Conservation (phyloP, 2,329 filamentous ascomycete genomes). For the Ascosphaera apis region DNA sequence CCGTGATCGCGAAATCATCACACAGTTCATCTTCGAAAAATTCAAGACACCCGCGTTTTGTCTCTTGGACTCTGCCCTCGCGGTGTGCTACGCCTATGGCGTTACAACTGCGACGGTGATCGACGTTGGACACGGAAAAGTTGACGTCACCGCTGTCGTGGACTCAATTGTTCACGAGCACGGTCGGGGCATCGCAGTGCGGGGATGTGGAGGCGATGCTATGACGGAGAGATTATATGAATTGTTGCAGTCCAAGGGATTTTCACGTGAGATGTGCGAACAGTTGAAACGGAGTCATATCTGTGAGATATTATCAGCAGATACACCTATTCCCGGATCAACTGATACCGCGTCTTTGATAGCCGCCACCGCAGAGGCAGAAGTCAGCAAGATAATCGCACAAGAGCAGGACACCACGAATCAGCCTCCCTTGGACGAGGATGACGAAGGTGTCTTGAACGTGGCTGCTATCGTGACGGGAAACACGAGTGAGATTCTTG, state of each 20-base stretch:
- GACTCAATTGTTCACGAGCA: conserved; percentile 57
- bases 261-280: conserved; percentile 39
- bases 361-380: conserved; percentile 32
- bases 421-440: conserved; percentile 22
- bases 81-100: conserved; percentile 61
- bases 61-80: conserved; percentile 70
- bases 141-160: conserved; percentile 73
- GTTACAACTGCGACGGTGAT: conserved; percentile 62
- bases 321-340: conserved; percentile 29
- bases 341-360: conserved; percentile 19
- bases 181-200: conserved; percentile 35
- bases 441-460: conserved; percentile 40
- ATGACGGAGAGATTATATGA: conserved; percentile 55
- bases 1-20: conserved; percentile 65
- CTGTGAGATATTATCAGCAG: conserved; percentile 35
- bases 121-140: conserved; percentile 79
- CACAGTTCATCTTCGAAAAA: conserved; percentile 91
- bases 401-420: conserved; percentile 15
- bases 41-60: conserved; percentile 85
- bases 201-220: conserved; percentile 60
- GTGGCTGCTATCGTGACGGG: conserved; percentile 42
- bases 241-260: conserved; percentile 36
- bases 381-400: conserved; percentile 20
- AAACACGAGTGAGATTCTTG: conserved; percentile 38
- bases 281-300: conserved; percentile 41